Evolutionary conservation across 306 rosid genomes (phyloP).

Genomic region (Rubus idaeus): DNA sequence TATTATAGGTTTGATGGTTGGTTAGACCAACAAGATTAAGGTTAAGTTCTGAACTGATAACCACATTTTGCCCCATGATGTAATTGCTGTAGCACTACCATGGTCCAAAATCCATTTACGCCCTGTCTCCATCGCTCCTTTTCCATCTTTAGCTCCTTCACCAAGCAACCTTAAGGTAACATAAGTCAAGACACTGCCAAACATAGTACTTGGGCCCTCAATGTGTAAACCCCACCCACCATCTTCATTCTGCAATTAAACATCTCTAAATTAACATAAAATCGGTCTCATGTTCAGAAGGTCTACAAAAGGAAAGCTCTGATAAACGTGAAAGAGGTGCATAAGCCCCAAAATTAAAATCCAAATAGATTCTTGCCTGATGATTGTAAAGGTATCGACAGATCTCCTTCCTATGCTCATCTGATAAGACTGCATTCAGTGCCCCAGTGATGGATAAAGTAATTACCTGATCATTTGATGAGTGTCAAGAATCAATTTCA

Average conservation of each 20-base stretch:
- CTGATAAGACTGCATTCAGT: slow-evolving; percentile 65
- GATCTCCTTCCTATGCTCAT: slow-evolving; percentile 77
- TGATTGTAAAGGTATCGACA: slow-evolving; percentile 78
- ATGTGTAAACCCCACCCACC: slow-evolving; percentile 98
- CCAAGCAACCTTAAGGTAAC: slow-evolving; percentile 74
- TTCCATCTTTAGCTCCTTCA: slow-evolving; percentile 73
- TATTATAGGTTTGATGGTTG: slow-evolving; percentile 3
- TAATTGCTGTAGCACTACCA: slow-evolving; percentile 73
- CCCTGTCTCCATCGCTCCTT: slow-evolving; percentile 60
- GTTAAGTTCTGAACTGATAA: slow-evolving; percentile 64
- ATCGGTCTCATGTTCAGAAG: neutral
- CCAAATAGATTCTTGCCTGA: slow-evolving; percentile 46
- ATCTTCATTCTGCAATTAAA: slow-evolving; percentile 68
- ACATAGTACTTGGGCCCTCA: slow-evolving; percentile 92
- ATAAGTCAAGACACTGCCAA: slow-evolving; percentile 73
- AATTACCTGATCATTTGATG: slow-evolving; percentile 51
- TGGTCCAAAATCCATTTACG: slow-evolving; percentile 76
- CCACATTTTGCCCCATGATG: slow-evolving; percentile 99
- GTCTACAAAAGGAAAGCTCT: neutral
- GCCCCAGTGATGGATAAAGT: slow-evolving; percentile 70
- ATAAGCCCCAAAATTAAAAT: neutral
- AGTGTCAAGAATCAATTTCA: slow-evolving; percentile 6
- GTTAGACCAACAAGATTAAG: slow-evolving; percentile 23
- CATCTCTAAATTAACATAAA: slow-evolving; percentile 17
- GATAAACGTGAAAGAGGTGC: neutral